These are phyloP conservation scores for Wolfiporia cocos DNA, from an alignment of 1,284 basidiomycete species.

Conservation along the genomic window DNA sequence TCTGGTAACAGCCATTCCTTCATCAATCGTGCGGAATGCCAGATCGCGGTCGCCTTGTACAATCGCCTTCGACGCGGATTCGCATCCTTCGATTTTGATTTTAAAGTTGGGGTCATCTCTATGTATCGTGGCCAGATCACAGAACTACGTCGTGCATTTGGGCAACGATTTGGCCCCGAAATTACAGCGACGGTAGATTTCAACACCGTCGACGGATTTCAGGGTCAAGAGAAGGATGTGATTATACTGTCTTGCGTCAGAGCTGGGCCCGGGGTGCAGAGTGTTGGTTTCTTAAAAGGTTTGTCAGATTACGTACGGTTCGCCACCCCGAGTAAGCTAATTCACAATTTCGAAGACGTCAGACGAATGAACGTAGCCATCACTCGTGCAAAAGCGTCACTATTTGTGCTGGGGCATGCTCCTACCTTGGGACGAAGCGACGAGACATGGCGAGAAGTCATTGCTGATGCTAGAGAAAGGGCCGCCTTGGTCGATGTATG, in stretches of 20 bases:
- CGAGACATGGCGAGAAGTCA: constrained; percentile 71
- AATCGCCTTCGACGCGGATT: constrained; percentile 69
- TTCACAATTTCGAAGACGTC: constrained; percentile 44
- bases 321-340: constrained; percentile 4
- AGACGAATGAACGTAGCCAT: constrained; percentile 97
- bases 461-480: constrained; percentile 67
- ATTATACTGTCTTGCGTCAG: constrained; percentile 95
- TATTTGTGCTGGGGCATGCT: constrained; percentile 92
- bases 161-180: constrained; percentile 65
- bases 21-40: constrained; percentile 75
- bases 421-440: constrained; percentile 85
- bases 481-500: constrained; percentile 46
- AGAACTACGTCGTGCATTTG: constrained; percentile 74
- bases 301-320: constrained; percentile 24
- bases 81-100: constrained; percentile 58
- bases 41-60: constrained; percentile 78
- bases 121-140: constrained; percentile 93
- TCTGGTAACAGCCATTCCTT: constrained; percentile 56
- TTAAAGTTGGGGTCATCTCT: constrained; percentile 85
- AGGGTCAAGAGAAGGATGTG: constrained; percentile 96
- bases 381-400: constrained; percentile 90
- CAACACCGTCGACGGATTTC: constrained; percentile 97
- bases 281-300: constrained; percentile 88
- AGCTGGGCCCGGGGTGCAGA: constrained; percentile 74
- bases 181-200: constrained; percentile 82